These are phyloP conservation scores for Podila minutissima DNA, from an alignment of 192 early-diverging fungal genomes.

Conservation along the genomic window DNA sequence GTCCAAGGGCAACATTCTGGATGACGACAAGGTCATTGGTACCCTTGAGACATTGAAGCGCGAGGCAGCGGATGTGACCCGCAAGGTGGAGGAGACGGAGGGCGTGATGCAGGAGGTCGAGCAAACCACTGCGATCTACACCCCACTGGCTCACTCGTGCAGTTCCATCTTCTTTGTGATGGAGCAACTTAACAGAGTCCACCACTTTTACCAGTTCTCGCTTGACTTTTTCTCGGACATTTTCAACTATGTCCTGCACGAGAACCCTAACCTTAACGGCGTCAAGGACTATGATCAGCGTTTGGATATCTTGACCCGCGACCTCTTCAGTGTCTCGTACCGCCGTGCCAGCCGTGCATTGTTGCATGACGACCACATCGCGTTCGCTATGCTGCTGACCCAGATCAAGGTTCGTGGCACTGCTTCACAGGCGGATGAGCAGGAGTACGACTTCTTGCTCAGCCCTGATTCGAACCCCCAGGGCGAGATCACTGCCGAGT, in stretches of 20 bases:
- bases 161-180: slow-evolving; percentile 97
- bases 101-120: slow-evolving; percentile 96
- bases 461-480: slow-evolving; percentile 62
- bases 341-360: slow-evolving; percentile 83
- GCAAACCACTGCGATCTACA: slow-evolving; percentile 86
- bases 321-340: slow-evolving; percentile 88
- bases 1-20: slow-evolving; percentile 96
- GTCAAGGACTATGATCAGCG: slow-evolving; percentile 75
- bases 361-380: slow-evolving; percentile 92
- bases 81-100: slow-evolving; percentile 95
- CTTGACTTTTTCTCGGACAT: slow-evolving; percentile 95
- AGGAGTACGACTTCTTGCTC: slow-evolving; percentile 77
- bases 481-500: slow-evolving; percentile 57
- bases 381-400: slow-evolving; percentile 86
- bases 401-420: slow-evolving; percentile 83
- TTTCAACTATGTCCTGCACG: slow-evolving; percentile 87
- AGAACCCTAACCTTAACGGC: slow-evolving; percentile 72
- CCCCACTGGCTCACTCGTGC: slow-evolving; percentile 91
- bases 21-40: slow-evolving; percentile 94
- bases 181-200: slow-evolving; percentile 88
- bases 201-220: slow-evolving; percentile 99
- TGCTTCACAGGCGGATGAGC: slow-evolving; percentile 66
- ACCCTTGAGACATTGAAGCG: slow-evolving; percentile 96
- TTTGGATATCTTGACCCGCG: slow-evolving; percentile 77
- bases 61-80: slow-evolving; percentile 94